Base-by-base conservation (phyloP, 2,329 filamentous ascomycete species). In the Leptoxyphium fumago region DNA sequence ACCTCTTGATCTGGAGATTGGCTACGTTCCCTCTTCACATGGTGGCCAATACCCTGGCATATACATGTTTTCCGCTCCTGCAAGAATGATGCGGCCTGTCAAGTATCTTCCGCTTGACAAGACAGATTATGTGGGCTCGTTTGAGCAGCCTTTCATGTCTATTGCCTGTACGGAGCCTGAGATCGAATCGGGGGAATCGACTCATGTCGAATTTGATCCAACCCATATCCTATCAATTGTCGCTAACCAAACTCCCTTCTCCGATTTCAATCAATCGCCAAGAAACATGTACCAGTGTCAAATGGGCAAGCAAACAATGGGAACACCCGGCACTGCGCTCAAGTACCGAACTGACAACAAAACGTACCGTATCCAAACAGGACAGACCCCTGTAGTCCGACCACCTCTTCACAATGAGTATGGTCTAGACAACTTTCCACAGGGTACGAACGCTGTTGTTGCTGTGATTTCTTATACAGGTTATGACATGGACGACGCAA, bases 221-320 rank as follows among this genome's bases (percentile, higher is more conserved):
- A 98, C 91, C 29, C 91, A 96, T 64, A 96, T 98, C 52, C 77
- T 98, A 21, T 96, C 89, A 7, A 96, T 98, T 51, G 74, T 98
- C 42, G 91, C 91, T 56, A 96, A 96, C 66, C 94, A 95, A 82
- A 98, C 91, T 0, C 91, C 91, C 2, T 98, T 98, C 67, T 95
- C 89, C 40, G 86, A 98, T 62, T 94, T 94, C 68, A 98, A 98
- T 66, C 91, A 98, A 64, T 95, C 88, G 11, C 91, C 91, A 1
- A 75, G 91, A 74, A 98, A 98, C 67, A 96, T 96, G 89, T 98
- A 96, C 62, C 51, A 55, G 62, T 95, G 88, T 68, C 91, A 96
- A 72, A 96, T 96, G 91, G 87, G 86, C 68, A 98, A 98, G 64
- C 91, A 98, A 69, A 88, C 89, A 0, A 98, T 98, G 91, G 91